Percentiles rank a stretch among this genome's conserved stretches.
Conservation (phyloP, 441 rosid genomes). For the Eugenia klotzschiana region DNA sequence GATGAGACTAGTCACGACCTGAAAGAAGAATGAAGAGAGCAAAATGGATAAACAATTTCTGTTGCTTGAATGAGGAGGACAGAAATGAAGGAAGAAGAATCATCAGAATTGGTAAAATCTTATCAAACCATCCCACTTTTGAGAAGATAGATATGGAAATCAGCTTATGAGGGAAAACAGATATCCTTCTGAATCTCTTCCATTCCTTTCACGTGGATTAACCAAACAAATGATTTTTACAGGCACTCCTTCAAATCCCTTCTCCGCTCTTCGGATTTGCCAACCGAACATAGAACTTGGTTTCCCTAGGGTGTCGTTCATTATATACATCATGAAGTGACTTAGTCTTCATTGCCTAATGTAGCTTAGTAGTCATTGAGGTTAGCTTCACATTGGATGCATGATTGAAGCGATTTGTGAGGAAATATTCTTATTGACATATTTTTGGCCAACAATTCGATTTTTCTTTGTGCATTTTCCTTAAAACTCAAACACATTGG, state of each 20-base stretch:
- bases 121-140: neutral
- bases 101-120: neutral
- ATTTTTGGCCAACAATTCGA: neutral
- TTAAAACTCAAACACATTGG: neutral
- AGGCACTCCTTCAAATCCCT: neutral
- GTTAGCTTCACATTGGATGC: neutral
- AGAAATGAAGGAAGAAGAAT: neutral
- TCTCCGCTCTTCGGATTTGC: neutral
- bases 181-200: neutral
- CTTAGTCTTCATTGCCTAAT: neutral
- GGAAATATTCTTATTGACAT: neutral
- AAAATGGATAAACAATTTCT: neutral
- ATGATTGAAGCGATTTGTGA: neutral
- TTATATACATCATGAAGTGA: neutral
- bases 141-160: neutral
- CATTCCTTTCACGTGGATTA: neutral
- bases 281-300: neutral
- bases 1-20: neutral
- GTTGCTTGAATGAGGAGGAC: neutral
- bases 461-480: neutral
- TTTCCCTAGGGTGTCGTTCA: neutral
- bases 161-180: neutral
- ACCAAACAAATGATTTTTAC: neutral
- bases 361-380: neutral
- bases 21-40: neutral